Conservation (phyloP, 495 filamentous ascomycete genomes). For the Neurospora sp. region DNA sequence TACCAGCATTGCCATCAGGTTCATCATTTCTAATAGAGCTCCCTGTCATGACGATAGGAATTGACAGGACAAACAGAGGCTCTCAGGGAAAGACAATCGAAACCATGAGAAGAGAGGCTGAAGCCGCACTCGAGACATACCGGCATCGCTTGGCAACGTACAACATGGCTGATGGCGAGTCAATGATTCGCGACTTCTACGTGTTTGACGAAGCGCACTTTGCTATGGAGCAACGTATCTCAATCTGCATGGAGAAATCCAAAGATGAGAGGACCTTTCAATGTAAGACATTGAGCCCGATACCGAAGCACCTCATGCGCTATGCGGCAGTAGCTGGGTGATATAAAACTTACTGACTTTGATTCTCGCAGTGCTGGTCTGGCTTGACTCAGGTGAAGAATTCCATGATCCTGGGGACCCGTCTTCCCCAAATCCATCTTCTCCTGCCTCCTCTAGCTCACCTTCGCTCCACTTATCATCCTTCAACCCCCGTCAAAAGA, state of each 20-base stretch:
- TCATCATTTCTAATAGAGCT: neutral
- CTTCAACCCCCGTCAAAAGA: neutral
- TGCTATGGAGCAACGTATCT: conserved; percentile 19
- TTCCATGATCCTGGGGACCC: neutral
- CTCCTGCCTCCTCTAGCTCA: neutral
- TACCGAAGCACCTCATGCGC: neutral
- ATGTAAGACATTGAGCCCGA: neutral
- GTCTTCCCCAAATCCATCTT: neutral
- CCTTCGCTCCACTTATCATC: neutral
- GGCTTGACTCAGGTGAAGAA: neutral
- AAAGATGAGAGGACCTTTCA: conserved; percentile 2
- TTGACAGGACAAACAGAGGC: neutral
- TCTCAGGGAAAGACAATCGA: neutral
- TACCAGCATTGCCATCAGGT: neutral
- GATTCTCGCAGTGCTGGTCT: neutral
- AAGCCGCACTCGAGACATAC: neutral
- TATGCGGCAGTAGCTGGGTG: neutral
- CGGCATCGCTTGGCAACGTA: neutral
- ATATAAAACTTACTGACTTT: neutral
- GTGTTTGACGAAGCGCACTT: conserved; percentile 10
- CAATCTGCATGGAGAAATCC: conserved; percentile 9
- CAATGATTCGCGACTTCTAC: conserved; percentile 14
- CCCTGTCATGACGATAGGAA: neutral
- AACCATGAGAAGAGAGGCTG: neutral
- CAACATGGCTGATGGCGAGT: conserved; percentile 13